These are phyloP conservation scores for Saturnispora mendoncae DNA, from an alignment of 805 yeast genomes.

Conservation along the genomic window DNA sequence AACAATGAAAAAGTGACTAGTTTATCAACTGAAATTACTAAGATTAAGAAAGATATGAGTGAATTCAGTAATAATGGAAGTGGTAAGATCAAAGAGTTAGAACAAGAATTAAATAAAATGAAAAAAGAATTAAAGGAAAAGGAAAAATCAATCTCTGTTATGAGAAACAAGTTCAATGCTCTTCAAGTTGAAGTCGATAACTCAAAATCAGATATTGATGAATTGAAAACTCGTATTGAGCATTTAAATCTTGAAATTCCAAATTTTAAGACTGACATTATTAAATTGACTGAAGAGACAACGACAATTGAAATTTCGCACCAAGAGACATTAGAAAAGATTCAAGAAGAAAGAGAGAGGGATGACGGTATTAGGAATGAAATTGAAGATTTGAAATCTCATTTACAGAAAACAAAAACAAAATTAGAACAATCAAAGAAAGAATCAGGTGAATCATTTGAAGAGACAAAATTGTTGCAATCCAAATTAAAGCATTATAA, in stretches of 20 bases:
- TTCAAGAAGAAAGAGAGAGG: slow-evolving; percentile 49
- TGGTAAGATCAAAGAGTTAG: slow-evolving; percentile 60
- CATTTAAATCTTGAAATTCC: slow-evolving; percentile 29
- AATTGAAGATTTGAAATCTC: slow-evolving; percentile 45
- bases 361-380: slow-evolving; percentile 71
- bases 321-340: slow-evolving; percentile 25
- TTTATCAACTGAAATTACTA: slow-evolving; percentile 37
- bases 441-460: slow-evolving; percentile 29
- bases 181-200: slow-evolving; percentile 68
- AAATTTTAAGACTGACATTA: slow-evolving; percentile 28
- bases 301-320: slow-evolving; percentile 23
- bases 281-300: slow-evolving; percentile 22
- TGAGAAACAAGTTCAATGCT: slow-evolving; percentile 49
- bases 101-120: slow-evolving; percentile 40
- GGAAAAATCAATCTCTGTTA: slow-evolving; percentile 35
- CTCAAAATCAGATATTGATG: slow-evolving; percentile 43
- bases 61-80: slow-evolving; percentile 79
- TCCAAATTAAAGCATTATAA: slow-evolving; percentile 29
- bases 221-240: slow-evolving; percentile 34
- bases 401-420: slow-evolving; percentile 39
- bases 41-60: slow-evolving; percentile 64
- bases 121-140: slow-evolving; percentile 27
- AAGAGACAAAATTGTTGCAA: slow-evolving; percentile 23
- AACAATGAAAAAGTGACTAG: slow-evolving; percentile 33
- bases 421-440: slow-evolving; percentile 43